Percentiles rank a stretch among this genome's conserved stretches.
Conservation (phyloP, 257 asterid species). For the Fraxinus americana region DNA sequence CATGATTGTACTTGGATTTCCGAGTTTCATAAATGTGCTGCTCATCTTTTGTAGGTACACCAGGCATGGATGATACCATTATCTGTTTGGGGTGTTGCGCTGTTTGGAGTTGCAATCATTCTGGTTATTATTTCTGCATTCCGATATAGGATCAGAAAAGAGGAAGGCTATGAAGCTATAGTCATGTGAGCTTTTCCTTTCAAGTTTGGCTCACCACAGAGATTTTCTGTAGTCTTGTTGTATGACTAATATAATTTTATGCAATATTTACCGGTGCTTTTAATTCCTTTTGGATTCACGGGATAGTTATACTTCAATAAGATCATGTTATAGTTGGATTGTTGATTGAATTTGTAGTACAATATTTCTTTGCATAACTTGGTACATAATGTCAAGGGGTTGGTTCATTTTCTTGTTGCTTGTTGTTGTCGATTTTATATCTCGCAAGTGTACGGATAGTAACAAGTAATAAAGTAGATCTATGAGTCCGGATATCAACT, state of each 20-base stretch:
- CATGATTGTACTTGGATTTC: background rate
- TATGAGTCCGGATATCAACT: too few relatives aligned
- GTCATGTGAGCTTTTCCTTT: background rate
- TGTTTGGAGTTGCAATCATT: conserved; percentile 35
- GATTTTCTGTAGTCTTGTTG: background rate
- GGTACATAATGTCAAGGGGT: too few relatives aligned
- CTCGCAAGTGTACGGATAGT: too few relatives aligned
- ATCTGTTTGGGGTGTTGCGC: conserved; percentile 33
- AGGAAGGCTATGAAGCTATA: conserved; percentile 47
- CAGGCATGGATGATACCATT: conserved; percentile 14
- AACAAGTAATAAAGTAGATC: too few relatives aligned
- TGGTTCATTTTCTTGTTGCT: too few relatives aligned
- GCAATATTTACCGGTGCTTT: background rate
- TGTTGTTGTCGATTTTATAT: too few relatives aligned
- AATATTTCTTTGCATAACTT: background rate
- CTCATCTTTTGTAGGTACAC: conserved; percentile 37
- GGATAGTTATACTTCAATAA: background rate
- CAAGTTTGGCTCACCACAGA: background rate
- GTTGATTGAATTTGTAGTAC: background rate
- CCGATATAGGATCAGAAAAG: conserved; percentile 29
- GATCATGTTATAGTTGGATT: background rate
- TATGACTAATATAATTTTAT: background rate
- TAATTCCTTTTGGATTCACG: background rate
- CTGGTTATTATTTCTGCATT: conserved; percentile 26
- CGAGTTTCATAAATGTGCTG: conserved; percentile 2